A percentile compares a stretch with the other conserved stretches of the same genome.
Evolutionary conservation across 1,284 basidiomycete genomes (phyloP).

Genomic region (Coriolopsis trogii): DNA sequence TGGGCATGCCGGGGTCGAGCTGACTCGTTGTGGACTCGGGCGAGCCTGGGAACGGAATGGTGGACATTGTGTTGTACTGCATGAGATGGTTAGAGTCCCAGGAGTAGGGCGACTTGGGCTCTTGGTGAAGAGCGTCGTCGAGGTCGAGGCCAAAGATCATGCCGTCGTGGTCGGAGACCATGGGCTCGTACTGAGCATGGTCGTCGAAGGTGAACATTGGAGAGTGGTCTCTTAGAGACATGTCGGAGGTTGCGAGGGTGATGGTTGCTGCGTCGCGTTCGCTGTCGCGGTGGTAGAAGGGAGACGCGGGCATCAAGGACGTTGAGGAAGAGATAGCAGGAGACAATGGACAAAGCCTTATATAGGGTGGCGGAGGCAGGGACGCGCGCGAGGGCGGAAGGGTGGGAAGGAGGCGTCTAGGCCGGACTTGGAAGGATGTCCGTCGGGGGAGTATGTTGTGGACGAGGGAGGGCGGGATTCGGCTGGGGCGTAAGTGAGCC

Average conservation of each 20-base stretch:
- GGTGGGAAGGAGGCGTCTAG: constrained; percentile 21
- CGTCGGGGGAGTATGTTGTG: constrained; percentile 25
- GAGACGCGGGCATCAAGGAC: constrained; percentile 33
- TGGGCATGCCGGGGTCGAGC: constrained; percentile 25
- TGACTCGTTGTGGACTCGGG: constrained; percentile 39
- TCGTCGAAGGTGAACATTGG: constrained; percentile 50
- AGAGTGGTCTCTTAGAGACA: constrained; percentile 44
- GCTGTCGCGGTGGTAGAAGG: constrained; percentile 37
- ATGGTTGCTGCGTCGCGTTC: constrained; percentile 32
- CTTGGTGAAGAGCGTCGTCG: constrained; percentile 50
- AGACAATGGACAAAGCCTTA: constrained; percentile 27
- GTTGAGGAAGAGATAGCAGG: constrained; percentile 20
- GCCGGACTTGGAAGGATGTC: constrained; percentile 21
- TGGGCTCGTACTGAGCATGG: constrained; percentile 41
- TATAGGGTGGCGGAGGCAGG: constrained; percentile 28
- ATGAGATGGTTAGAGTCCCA: constrained; percentile 42
- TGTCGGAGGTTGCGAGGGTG: constrained; percentile 38
- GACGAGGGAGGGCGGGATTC: constrained; percentile 21
- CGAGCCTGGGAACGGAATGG: constrained; percentile 35
- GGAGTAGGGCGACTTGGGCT: constrained; percentile 36
- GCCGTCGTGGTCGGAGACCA: constrained; percentile 42
- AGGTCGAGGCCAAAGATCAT: constrained; percentile 70
- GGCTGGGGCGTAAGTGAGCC: constrained; percentile 25
- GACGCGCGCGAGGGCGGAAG: constrained; percentile 23
- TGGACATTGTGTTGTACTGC: constrained; percentile 29